Evolutionary conservation across 2,329 filamentous ascomycete species (phyloP), one percentile per base, ranked within the genome.

Genomic region (Neonectria hederae): DNA sequence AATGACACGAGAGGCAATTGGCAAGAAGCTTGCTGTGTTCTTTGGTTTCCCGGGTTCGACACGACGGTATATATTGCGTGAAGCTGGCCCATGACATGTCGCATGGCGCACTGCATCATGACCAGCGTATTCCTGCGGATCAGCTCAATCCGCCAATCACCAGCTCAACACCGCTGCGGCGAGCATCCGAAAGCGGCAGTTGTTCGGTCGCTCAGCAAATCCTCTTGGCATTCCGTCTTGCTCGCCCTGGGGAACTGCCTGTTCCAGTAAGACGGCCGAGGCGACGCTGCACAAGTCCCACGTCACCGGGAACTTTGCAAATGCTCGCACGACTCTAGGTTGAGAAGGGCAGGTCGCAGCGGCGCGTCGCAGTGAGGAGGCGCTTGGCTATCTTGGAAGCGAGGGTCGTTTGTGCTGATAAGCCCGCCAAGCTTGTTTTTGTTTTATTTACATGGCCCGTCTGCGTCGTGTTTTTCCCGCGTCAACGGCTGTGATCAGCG

Each of bases 261-360:
- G 3, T 72, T 73, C 48, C 64, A 71, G 71, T 55, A 71, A 51
- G 65, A 61, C 68, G 63, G 62, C 71, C 71, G 69, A 63, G 46
- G 21, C 22, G 13, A 30, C 38, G 35, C 21, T 48, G 62, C 64
- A 64, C 51, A 62, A 58, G 63, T 68, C 65, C 66, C 65, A 70
- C 58, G 45, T 67, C 62, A 26, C 30, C 32, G 52, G 62, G 71
- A 69, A 73, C 71, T 72, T 73, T 73, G 63, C 63, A 49, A 59
- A 54, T 26, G 62, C 66, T 66, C 49, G 54, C 56, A 60, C 62
- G 32, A 52, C 45, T 54, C 71, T 72, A 70, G 60, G 61, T 70
- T 73, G 62, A 73, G 72, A 73, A 73, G 32, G 71, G 71, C 71
- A 73, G 71, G 71, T 73, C 64, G 57, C 57, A 73, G 48, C 38